Evolutionary conservation across 805 yeast species (phyloP), one percentile per base, ranked within the genome.

Genomic region (Yarrowia sp.): DNA sequence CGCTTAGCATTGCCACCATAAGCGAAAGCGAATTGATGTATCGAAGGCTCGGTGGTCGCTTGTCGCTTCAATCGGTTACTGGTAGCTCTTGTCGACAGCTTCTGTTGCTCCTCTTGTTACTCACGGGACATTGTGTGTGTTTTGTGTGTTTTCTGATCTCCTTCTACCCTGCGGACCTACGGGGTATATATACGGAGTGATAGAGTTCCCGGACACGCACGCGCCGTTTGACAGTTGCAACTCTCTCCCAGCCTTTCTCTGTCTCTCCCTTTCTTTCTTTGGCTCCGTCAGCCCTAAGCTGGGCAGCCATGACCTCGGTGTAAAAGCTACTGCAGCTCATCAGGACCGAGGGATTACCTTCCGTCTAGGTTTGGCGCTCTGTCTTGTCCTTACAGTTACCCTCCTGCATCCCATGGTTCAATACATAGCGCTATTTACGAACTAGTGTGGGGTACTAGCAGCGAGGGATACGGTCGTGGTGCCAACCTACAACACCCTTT

Each of bases 91-190:
- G n/a, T n/a, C n/a, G n/a, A n/a, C n/a, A n/a, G n/a, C n/a, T n/a
- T n/a, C n/a, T 24, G 30, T 24, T 24, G 3, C 30, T 24, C 30
- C 30, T 24, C 44, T 72, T 85, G 85, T 68, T 97, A 83, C 60
- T 81, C 49, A 44, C 49, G 9, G 34, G 61, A 20, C 61, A 55
- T 55, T 53, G 43, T 47, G 53, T 55, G 38, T 36, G 38, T 10
- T 36, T 36, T 9, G 13, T 36, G 10, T 36, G 38, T 9, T 36
- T 36, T 36, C 13, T 12, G 38, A 3, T 10, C 13, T 9, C 8
- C 9, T 6, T 10, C 38, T 9, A 20, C 17, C 5, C 3, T 24
- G 33, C 49, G n/a, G 4, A 7, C 7, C 20, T 47, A 47, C 30
- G 30, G 30, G 30, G 3, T 55, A 55, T 55, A 55, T 39, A 24